phyloP scores from a whole-genome alignment of 352 stramenopile genomes.

The Phytopythium montanum region DNA sequence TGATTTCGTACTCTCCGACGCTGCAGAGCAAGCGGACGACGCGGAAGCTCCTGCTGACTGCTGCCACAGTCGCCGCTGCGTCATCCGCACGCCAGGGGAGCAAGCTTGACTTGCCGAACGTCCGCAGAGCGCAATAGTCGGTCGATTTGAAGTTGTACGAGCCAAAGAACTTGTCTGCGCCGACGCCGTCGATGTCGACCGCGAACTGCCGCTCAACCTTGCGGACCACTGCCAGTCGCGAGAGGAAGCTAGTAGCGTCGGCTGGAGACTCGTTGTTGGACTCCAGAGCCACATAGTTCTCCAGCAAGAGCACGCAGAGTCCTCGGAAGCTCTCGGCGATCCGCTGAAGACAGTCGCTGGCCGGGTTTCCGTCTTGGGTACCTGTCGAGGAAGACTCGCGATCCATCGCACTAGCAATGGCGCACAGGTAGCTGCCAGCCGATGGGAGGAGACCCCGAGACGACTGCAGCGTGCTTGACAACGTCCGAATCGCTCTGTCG shows the following conservation, averaged over 20 bases:
- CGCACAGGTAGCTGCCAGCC: conserved; percentile 3
- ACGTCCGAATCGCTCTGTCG: not conserved
- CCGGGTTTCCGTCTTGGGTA: not conserved
- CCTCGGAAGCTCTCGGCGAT: not conserved
- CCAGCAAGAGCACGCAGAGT: not conserved
- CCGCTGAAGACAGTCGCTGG: not conserved
- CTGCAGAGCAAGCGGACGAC: not conserved
- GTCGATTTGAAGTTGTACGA: conserved; percentile 9
- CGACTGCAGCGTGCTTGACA: not conserved
- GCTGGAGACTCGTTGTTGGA: not conserved
- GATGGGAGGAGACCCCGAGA: not conserved
- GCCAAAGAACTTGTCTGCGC: conserved; percentile 4
- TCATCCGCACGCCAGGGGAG: not conserved
- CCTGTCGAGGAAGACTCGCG: not conserved
- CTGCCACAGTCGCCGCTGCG: not conserved
- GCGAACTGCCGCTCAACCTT: conserved; percentile 4
- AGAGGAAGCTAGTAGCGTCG: not conserved
- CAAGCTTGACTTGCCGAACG: not conserved
- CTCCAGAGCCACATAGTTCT: not conserved
- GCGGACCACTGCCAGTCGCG: not conserved
- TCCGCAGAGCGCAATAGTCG: conserved; percentile 3
- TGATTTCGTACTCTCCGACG: conserved; percentile 4
- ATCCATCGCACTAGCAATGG: not conserved
- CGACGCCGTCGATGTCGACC: not conserved
- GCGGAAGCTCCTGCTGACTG: conserved; percentile 1